Percentiles rank a stretch among this genome's conserved stretches.
Evolutionary conservation across 2,329 filamentous ascomycete genomes (phyloP).

Genomic region (Monosporascus sp.): DNA sequence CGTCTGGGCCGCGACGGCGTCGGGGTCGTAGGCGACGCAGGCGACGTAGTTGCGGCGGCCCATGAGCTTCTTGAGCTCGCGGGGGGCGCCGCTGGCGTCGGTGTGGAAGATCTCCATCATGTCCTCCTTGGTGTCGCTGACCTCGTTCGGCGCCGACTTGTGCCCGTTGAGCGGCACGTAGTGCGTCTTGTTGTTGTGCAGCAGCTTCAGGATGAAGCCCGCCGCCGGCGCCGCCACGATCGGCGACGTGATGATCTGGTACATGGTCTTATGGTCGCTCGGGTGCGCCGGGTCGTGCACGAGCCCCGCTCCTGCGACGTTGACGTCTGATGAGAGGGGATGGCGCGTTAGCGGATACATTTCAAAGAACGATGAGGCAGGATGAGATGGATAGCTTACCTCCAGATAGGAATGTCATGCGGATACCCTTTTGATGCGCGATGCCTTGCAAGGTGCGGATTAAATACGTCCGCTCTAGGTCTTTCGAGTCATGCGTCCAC

Average conservation of each 20-base stretch:
- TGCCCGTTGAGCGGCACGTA: constrained; percentile 89
- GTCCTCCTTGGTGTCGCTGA: constrained; percentile 94
- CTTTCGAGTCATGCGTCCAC: constrained; percentile 98
- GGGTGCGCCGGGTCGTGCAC: constrained; percentile 91
- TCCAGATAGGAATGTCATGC: constrained; percentile 95
- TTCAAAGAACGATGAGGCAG: neutral
- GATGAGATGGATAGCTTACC: constrained; percentile 40
- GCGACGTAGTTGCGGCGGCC: constrained; percentile 87
- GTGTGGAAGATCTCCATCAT: constrained; percentile 99
- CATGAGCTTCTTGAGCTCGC: constrained; percentile 91
- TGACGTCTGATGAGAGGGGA: constrained; percentile 55
- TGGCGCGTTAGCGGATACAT: neutral
- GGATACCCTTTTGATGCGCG: constrained; percentile 86
- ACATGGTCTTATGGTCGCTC: constrained; percentile 97
- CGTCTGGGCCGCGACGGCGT: constrained; percentile 60
- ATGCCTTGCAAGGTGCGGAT: constrained; percentile 95
- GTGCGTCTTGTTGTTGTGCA: constrained; percentile 90
- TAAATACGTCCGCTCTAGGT: constrained; percentile 92
- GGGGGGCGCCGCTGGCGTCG: constrained; percentile 75
- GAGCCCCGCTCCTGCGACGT: constrained; percentile 84
- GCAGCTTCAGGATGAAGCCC: constrained; percentile 81
- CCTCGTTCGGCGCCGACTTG: constrained; percentile 59
- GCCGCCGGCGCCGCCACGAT: constrained; percentile 86
- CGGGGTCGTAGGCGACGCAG: constrained; percentile 90
- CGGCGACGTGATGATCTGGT: constrained; percentile 89